Evolutionary conservation across 192 early-diverging fungal species (phyloP).

Genomic region (Rhizophagus prolifer): DNA sequence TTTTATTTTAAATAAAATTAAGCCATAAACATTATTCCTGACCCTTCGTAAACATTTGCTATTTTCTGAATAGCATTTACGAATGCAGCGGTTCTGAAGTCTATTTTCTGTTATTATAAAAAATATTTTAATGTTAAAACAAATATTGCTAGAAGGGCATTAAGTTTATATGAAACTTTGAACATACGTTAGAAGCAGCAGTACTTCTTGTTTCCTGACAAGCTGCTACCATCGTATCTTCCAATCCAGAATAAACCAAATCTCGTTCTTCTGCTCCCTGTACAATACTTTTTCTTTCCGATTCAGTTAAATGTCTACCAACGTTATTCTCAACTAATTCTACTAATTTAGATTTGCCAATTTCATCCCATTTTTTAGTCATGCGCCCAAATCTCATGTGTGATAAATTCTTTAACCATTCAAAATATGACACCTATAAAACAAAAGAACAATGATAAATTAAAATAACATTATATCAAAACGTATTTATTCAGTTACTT

Average conservation of each 20-base stretch:
- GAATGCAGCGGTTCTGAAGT: conserved; percentile 77
- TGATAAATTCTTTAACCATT: conserved; percentile 85
- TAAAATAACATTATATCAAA: background rate
- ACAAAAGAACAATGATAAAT: background rate
- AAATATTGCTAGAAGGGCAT: background rate
- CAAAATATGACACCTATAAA: conserved; percentile 35
- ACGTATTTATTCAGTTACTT: conserved; percentile 53
- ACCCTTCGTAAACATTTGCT: conserved; percentile 67
- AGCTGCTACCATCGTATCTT: conserved; percentile 84
- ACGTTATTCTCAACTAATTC: conserved; percentile 73
- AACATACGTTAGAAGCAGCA: conserved; percentile 47
- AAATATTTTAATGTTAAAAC: background rate
- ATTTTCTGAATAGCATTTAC: conserved; percentile 84
- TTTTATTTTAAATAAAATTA: background rate
- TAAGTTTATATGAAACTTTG: background rate
- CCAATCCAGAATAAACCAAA: conserved; percentile 81
- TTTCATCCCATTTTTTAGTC: conserved; percentile 82
- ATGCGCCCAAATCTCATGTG: conserved; percentile 85
- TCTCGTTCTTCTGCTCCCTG: conserved; percentile 84
- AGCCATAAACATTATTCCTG: conserved; percentile 72
- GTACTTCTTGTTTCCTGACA: conserved; percentile 74
- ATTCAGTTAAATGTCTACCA: conserved; percentile 67
- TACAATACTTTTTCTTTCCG: conserved; percentile 73
- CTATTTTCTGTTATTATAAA: conserved; percentile 40
- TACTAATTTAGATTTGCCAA: conserved; percentile 67